phyloP scores from a whole-genome alignment of 1,284 basidiomycete species.

The Ganoderma boninense region DNA sequence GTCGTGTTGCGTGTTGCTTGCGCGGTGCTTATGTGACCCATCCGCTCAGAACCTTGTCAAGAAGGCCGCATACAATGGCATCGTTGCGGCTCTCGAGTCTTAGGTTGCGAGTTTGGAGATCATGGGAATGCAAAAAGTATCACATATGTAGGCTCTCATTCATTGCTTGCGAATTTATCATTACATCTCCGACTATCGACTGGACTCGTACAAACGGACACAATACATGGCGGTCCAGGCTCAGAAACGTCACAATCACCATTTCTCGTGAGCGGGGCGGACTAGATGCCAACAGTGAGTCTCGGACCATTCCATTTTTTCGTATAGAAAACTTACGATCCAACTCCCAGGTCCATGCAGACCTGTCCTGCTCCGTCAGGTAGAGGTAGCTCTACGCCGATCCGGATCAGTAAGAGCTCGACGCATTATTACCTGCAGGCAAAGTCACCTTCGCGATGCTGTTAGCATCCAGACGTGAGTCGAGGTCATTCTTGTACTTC shows the following conservation, averaged over 20 bases:
- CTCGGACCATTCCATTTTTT: neutral
- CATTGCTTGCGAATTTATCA: neutral
- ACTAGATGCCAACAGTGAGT: slow-evolving; percentile 6
- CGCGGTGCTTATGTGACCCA: neutral
- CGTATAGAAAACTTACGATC: slow-evolving; percentile 43
- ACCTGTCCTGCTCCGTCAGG: slow-evolving; percentile 50
- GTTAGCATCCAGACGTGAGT: slow-evolving; percentile 61
- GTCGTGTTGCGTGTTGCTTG: neutral
- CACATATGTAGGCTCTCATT: slow-evolving; percentile 9
- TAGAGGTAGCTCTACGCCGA: slow-evolving; percentile 47
- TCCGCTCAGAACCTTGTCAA: slow-evolving; percentile 34
- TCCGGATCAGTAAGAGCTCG: neutral
- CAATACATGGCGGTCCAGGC: neutral
- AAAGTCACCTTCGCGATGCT: slow-evolving; percentile 67
- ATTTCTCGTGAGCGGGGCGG: slow-evolving; percentile 52
- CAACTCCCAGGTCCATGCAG: slow-evolving; percentile 60
- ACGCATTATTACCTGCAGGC: too few relatives aligned
- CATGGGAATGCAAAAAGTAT: slow-evolving; percentile 1
- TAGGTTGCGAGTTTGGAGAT: neutral
- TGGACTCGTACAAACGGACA: slow-evolving; percentile 3
- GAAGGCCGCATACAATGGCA: slow-evolving; percentile 39
- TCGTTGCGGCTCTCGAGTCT: slow-evolving; percentile 31
- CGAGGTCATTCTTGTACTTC: slow-evolving; percentile 54
- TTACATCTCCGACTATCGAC: neutral
- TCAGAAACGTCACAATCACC: slow-evolving; percentile 39